These are phyloP conservation scores for Yueomyces sp. DNA, from an alignment of 805 yeast species.

Conservation along the genomic window DNA sequence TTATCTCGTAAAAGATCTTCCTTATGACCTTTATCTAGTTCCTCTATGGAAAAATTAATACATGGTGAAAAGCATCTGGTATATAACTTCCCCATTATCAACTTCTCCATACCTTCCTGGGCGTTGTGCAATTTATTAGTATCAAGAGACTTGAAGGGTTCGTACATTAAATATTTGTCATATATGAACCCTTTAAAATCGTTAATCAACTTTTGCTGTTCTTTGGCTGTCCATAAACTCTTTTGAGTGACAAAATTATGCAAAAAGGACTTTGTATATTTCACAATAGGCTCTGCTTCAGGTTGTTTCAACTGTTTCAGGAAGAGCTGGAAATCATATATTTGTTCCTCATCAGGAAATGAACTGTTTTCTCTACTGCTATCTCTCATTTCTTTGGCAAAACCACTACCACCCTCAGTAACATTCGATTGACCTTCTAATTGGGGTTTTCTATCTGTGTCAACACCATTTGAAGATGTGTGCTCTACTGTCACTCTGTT, in stretches of 20 bases:
- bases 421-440: not conserved
- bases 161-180: constrained; percentile 43
- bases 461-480: not conserved
- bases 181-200: constrained; percentile 70
- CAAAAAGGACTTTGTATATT: constrained; percentile 75
- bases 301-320: constrained; percentile 55
- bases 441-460: too few relatives aligned
- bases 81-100: constrained; percentile 79
- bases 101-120: constrained; percentile 82
- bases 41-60: constrained; percentile 23
- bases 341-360: constrained; percentile 7
- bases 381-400: not conserved
- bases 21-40: constrained; percentile 40
- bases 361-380: not conserved
- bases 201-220: constrained; percentile 60
- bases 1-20: constrained; percentile 54
- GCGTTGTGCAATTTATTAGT: constrained; percentile 54
- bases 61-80: constrained; percentile 67
- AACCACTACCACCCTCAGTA: not conserved
- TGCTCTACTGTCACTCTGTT: not conserved
- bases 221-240: constrained; percentile 57
- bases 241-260: constrained; percentile 48
- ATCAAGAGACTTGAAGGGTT: constrained; percentile 64
- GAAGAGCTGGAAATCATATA: constrained; percentile 76
- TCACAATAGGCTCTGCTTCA: constrained; percentile 77